Evolutionary conservation across 805 yeast genomes (phyloP).

Genomic region (Saturnispora gosingensis): DNA sequence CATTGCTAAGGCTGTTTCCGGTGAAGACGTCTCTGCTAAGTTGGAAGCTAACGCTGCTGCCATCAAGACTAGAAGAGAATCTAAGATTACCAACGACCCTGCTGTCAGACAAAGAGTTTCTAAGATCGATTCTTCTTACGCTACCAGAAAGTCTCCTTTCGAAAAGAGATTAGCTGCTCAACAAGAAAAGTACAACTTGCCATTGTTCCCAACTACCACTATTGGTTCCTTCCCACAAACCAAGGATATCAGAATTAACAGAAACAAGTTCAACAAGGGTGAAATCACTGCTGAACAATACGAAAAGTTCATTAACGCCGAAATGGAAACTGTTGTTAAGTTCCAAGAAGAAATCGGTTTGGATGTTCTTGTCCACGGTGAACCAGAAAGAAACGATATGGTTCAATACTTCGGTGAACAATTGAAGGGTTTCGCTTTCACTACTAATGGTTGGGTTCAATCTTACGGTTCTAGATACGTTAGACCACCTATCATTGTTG

Average conservation of each 20-base stretch:
- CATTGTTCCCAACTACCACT: constrained; percentile 99
- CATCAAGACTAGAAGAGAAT: constrained; percentile 74
- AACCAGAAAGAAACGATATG: constrained; percentile 99
- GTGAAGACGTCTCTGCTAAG: constrained; percentile 70
- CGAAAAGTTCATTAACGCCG: constrained; percentile 93
- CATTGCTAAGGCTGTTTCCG: constrained; percentile 80
- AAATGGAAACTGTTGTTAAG: constrained; percentile 90
- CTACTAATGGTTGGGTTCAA: constrained; percentile 99
- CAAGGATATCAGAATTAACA: constrained; percentile 95
- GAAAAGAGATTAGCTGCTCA: constrained; percentile 81
- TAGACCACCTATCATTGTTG: constrained; percentile 98
- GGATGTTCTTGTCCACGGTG: constrained; percentile 99
- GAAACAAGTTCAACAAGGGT: constrained; percentile 98
- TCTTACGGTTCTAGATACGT: constrained; percentile 99
- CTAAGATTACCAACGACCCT: constrained; percentile 84
- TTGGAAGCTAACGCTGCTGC: constrained; percentile 83
- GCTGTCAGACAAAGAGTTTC: constrained; percentile 84
- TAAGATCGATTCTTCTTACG: constrained; percentile 61
- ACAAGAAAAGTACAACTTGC: constrained; percentile 80
- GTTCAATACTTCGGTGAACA: constrained; percentile 99
- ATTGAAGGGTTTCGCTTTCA: constrained; percentile 96
- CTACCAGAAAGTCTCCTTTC: constrained; percentile 83
- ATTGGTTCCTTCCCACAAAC: constrained; percentile 99
- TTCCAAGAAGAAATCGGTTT: constrained; percentile 99
- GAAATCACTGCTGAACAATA: constrained; percentile 89